Evolutionary conservation across 345 rosid genomes (phyloP).

Genomic region (Microthlaspi erraticum): DNA sequence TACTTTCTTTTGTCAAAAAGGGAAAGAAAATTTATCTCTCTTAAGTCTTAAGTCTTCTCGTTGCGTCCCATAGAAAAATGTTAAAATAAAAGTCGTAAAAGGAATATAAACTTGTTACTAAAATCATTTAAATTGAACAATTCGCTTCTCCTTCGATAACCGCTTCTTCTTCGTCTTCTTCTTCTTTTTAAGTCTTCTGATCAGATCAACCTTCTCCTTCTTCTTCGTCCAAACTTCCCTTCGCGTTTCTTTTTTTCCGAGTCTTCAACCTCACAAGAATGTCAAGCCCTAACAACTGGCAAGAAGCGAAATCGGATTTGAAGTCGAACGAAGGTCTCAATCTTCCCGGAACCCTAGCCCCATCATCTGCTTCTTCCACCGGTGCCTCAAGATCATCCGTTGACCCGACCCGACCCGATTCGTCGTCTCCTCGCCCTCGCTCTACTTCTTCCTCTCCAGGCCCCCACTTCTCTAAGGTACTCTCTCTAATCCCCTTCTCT

Average conservation of each 20-base stretch:
- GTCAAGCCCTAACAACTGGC: slow-evolving; percentile 22
- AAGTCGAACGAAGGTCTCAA: slow-evolving; percentile 31
- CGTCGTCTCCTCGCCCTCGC: slow-evolving; percentile 17
- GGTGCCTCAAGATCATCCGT: slow-evolving; percentile 38
- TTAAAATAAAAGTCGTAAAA: background rate
- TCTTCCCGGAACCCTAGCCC: slow-evolving; percentile 30
- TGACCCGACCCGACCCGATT: slow-evolving; percentile 22
- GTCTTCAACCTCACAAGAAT: background rate
- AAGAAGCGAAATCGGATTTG: slow-evolving; percentile 23
- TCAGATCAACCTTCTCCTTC: slow-evolving; percentile 22
- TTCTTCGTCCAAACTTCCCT: background rate
- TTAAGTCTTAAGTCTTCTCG: background rate
- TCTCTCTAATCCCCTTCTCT: slow-evolving; percentile 13
- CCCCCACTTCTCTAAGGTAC: slow-evolving; percentile 38
- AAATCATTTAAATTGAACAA: slow-evolving; percentile 11
- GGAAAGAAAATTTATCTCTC: too few species aligned
- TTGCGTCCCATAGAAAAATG: background rate
- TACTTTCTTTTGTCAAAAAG: too few species aligned
- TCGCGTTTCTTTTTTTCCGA: background rate
- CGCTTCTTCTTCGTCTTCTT: slow-evolving; percentile 28
- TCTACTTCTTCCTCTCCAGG: slow-evolving; percentile 14
- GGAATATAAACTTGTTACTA: too few species aligned
- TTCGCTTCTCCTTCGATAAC: slow-evolving; percentile 4
- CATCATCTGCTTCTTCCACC: slow-evolving; percentile 33
- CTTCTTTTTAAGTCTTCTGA: slow-evolving; percentile 3